A percentile compares a stretch with the other conserved stretches of the same genome.
Conservation (phyloP, 2,329 filamentous ascomycete species). For the Stachybotrys chlorohalonatus region DNA sequence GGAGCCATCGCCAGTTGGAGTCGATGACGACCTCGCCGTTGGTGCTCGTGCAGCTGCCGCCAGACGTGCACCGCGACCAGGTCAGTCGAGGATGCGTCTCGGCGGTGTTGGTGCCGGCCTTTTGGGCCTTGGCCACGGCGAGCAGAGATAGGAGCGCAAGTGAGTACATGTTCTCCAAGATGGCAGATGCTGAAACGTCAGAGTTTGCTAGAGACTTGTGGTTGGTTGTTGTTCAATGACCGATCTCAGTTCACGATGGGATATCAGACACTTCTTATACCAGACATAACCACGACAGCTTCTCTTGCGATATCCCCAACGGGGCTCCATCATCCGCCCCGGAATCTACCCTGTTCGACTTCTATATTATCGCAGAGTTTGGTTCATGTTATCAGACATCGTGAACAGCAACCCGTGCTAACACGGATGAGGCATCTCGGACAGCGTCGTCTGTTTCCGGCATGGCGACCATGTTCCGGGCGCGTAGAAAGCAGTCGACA, state of each 20-base stretch:
- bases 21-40: constrained; percentile 38
- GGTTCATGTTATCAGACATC: neutral
- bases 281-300: neutral
- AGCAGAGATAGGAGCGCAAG: constrained; percentile 7
- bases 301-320: neutral
- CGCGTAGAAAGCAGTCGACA: neutral
- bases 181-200: neutral
- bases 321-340: neutral
- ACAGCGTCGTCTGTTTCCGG: neutral
- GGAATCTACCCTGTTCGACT: neutral
- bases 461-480: neutral
- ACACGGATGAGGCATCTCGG: neutral
- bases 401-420: neutral
- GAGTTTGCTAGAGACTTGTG: neutral
- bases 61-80: constrained; percentile 32
- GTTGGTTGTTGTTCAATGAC: neutral
- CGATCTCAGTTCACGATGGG: neutral
- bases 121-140: constrained; percentile 21
- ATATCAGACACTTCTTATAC: neutral
- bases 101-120: constrained; percentile 25
- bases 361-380: neutral
- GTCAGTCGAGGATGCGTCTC: constrained; percentile 35
- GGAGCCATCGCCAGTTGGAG: constrained; percentile 46
- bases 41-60: constrained; percentile 30
- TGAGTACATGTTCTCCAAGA: constrained; percentile 3